Evolutionary conservation across 108 stramenopile species (phyloP), one percentile per base, ranked within the genome.

Genomic region (Cyclotella choctawhatcheeana): DNA sequence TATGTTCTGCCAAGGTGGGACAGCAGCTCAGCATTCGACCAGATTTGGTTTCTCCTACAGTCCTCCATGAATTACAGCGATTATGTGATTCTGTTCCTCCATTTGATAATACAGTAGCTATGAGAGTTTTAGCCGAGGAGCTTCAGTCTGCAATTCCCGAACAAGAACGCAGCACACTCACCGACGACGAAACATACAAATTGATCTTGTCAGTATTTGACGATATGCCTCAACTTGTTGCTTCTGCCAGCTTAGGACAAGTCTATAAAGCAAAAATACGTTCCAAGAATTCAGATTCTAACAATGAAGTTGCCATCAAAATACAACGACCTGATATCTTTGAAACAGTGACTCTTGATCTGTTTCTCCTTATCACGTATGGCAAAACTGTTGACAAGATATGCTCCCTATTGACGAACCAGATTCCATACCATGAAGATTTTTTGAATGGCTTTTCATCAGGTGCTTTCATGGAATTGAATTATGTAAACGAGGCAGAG

Each of bases 81-180:
- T 64, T 97, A n/a, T 96, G 96, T 71, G 98, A 99, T 83, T 86
- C 96, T 7, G 97, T 98, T 10, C 87, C 87, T 16, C 90, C 96
- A 3, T 87, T 98, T 50, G 82, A 93, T n/a, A 93, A 87, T 47
- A 67, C 76, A 12, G 54, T 94, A 44, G 98, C 96, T 0, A 59
- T 97, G 83, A 64, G 55, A 21, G 69, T 86, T 0, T 76, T 95
- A 29, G 73, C 79, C 43, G 35, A 74, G 21, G 95, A 97, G 50
- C 73, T 96, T 32, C n/a, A 66, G 32, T 52, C 14, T 27, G 16
- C 0, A 31, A 12, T 27, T 18, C 29, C 29, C 29, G 30, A 56
- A 6, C 6, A 12, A 6, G 12, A 40, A 8, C 8, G 12, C 37
- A 40, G 12, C 12, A 27, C 27, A 58, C 55, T 58, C 6, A 14